Evolutionary conservation across 1,284 basidiomycete genomes (phyloP), one percentile per base, ranked within the genome.

Genomic region (Moesziomyces antarcticus): DNA sequence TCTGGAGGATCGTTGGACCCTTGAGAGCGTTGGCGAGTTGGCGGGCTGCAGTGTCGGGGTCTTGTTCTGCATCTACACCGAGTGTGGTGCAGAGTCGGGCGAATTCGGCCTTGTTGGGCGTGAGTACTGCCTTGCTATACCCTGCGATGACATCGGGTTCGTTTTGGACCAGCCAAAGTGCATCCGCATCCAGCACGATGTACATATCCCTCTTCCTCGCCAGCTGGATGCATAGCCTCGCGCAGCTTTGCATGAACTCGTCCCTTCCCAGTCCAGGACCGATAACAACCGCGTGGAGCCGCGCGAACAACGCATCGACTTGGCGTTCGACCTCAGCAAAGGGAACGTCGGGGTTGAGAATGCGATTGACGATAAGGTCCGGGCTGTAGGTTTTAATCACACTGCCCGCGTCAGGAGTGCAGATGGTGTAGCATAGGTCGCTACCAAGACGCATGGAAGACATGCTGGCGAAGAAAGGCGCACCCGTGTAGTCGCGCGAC

Each of bases 51-150:
- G 86, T 56, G 85, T 87, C 52, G 76, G 84, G 43, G 84, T 89
- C 75, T 11, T 66, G 37, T 18, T 68, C 48, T 0, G 20, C 37
- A 45, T 72, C 67, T 6, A 87, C 64, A 54, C 90, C 93, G 52
- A 92, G 85, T 62, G 88, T 88, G 58, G 93, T 89, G 66, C 90
- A 91, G 27, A 99, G 85, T 13, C 95, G 87, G 77, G 90, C 90
- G 85, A 99, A 98, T 84, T 99, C 96, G 68, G 93, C 92, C 13
- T 97, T 89, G 77, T 99, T 99, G 0, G 97, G 96, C 0, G 97
- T 99, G 44, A 98, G 85, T 3, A 96, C 90, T 0, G 90, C 92
- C 22, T 90, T 89, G 16, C 88, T 86, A 84, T 95, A 96, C 1
- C 93, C 93, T 73, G 88, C 87, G 56, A 99, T 89, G 47, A 93